Percentiles rank a stretch among this genome's conserved stretches.
phyloP scores from a whole-genome alignment of 768 basidiomycete species.

The Termitomyces sp. region DNA sequence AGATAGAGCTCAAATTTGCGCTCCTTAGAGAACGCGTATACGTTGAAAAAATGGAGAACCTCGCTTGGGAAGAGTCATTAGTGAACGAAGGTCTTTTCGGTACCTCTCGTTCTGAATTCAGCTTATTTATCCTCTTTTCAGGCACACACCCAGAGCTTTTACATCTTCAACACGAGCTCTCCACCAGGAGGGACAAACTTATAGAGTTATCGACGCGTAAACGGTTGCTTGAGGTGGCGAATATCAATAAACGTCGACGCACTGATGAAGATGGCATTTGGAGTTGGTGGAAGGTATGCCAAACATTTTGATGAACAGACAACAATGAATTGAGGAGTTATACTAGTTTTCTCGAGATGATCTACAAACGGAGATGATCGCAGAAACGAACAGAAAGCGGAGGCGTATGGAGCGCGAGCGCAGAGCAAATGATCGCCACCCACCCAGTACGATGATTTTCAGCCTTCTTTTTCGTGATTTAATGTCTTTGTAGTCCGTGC shows the following conservation, averaged over 20 bases:
- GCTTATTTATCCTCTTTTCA: slow-evolving; percentile 20
- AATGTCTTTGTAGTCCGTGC: slow-evolving; percentile 41
- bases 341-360: slow-evolving; percentile 67
- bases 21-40: slow-evolving; percentile 81
- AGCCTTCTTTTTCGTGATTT: background rate
- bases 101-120: slow-evolving; percentile 1
- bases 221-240: slow-evolving; percentile 60
- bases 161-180: slow-evolving; percentile 74
- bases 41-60: slow-evolving; percentile 88
- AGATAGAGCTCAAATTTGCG: slow-evolving; percentile 92
- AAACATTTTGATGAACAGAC: slow-evolving; percentile 10
- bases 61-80: slow-evolving; percentile 84
- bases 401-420: slow-evolving; percentile 83
- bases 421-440: slow-evolving; percentile 69
- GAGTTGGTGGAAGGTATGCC: slow-evolving; percentile 82
- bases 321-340: slow-evolving; percentile 4
- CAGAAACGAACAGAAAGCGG: slow-evolving; percentile 84
- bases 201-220: slow-evolving; percentile 75
- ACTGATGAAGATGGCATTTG: slow-evolving; percentile 75
- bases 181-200: slow-evolving; percentile 73
- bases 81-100: slow-evolving; percentile 62
- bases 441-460: slow-evolving; percentile 47
- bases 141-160: slow-evolving; percentile 84
- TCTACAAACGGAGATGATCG: slow-evolving; percentile 81
- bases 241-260: slow-evolving; percentile 54